Percentiles rank a stretch among this genome's conserved stretches.
Evolutionary conservation across 345 rosid genomes (phyloP).

Genomic region (Microthlaspi erraticum): DNA sequence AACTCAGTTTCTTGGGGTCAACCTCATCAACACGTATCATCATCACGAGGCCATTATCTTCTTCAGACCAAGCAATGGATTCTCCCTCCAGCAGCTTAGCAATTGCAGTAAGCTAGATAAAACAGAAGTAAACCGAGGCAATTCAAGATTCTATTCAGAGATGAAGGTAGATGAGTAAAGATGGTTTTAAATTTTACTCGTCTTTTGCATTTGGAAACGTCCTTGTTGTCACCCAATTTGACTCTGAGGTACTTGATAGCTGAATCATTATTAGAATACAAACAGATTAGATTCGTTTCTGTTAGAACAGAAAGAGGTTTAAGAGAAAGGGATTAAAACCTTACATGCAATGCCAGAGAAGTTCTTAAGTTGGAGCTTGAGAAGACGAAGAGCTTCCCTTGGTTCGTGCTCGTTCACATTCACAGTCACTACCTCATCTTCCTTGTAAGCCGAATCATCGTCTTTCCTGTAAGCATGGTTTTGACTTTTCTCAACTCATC

Average conservation of each 20-base stretch:
- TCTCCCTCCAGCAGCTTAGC: constrained; percentile 55
- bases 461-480: constrained; percentile 39
- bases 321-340: constrained; percentile 22
- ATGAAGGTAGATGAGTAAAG: constrained; percentile 27
- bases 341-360: constrained; percentile 68
- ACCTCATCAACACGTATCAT: constrained; percentile 52
- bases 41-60: constrained; percentile 50
- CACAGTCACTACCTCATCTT: constrained; percentile 51
- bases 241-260: constrained; percentile 63
- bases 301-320: background rate
- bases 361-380: constrained; percentile 54
- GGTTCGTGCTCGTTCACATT: constrained; percentile 54
- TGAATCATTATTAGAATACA: constrained; percentile 34
- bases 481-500: constrained; percentile 23
- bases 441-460: constrained; percentile 37
- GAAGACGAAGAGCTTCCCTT: constrained; percentile 56
- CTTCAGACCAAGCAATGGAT: constrained; percentile 56
- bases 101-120: constrained; percentile 37
- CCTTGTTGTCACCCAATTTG: constrained; percentile 50
- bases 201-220: constrained; percentile 50
- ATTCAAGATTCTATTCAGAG: constrained; percentile 36
- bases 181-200: constrained; percentile 40
- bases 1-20: constrained; percentile 54
- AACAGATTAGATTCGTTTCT: constrained; percentile 20
- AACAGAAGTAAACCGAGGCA: constrained; percentile 21